These are phyloP conservation scores for Powellomyces hirtus DNA, from an alignment of 192 early-diverging fungal species.

Conservation along the genomic window DNA sequence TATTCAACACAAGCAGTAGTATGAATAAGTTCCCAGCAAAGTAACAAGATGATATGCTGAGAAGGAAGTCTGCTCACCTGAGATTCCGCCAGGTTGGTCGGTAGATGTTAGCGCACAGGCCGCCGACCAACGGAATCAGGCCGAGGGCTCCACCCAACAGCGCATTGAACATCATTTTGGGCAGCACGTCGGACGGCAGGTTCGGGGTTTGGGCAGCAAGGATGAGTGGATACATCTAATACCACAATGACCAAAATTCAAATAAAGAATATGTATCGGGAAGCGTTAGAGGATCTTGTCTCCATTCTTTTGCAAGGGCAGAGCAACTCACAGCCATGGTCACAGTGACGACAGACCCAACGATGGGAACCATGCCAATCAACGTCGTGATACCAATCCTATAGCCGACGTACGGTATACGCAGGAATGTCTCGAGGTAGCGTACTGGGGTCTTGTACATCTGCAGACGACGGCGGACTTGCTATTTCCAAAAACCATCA, in stretches of 20 bases:
- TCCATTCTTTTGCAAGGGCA: background rate
- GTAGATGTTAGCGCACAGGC: constrained; percentile 13
- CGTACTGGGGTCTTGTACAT: constrained; percentile 13
- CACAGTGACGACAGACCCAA: constrained; percentile 6
- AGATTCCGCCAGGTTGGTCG: constrained; percentile 28
- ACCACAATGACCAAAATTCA: too few species aligned
- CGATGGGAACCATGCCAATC: constrained; percentile 17
- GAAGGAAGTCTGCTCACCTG: constrained; percentile 14
- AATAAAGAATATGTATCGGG: too few species aligned
- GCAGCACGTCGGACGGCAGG: constrained; percentile 14
- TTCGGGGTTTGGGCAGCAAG: constrained; percentile 22
- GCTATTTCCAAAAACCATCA: background rate
- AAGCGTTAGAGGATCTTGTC: background rate
- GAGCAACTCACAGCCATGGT: background rate
- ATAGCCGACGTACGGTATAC: constrained; percentile 17
- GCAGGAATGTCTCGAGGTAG: constrained; percentile 11
- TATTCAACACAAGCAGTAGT: too few species aligned
- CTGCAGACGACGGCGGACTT: constrained; percentile 21
- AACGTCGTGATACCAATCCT: constrained; percentile 21
- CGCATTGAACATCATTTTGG: constrained; percentile 18
- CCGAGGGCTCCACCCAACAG: constrained; percentile 14
- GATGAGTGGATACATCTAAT: constrained; percentile 24
- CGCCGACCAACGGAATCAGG: constrained; percentile 26
- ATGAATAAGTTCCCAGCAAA: too few species aligned
- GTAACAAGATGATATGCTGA: too few species aligned